A percentile compares a stretch with the other conserved stretches of the same genome.
Conservation (phyloP, 148 eudicot species). For the Vaccinium macrocarpon region DNA sequence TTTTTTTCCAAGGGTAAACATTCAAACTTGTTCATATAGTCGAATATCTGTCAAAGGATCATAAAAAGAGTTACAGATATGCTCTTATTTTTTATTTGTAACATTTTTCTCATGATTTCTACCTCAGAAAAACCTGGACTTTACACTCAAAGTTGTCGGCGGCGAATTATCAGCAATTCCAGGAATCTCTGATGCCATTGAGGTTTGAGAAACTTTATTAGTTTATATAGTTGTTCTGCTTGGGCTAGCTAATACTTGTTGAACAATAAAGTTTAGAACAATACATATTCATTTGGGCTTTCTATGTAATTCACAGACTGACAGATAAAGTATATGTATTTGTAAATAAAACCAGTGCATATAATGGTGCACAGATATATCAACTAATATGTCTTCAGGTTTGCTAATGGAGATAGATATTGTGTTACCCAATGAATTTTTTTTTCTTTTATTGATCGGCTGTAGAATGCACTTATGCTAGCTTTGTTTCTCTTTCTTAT, state of each 20-base stretch:
- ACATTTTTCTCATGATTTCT: no score
- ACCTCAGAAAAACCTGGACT: constrained; percentile 71
- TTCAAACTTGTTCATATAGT: neutral
- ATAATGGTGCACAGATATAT: neutral
- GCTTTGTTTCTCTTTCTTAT: neutral
- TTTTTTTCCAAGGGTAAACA: neutral
- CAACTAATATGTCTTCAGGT: neutral
- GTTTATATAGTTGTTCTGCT: neutral
- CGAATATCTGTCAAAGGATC: neutral
- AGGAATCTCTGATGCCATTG: constrained; percentile 77
- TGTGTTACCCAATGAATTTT: neutral
- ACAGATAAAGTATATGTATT: no score
- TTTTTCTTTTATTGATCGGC: neutral
- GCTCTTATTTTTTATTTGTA: neutral
- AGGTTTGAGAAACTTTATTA: constrained; percentile 37
- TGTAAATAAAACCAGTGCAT: no score
- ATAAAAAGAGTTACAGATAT: neutral
- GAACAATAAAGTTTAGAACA: neutral
- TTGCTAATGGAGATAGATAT: neutral
- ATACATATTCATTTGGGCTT: neutral
- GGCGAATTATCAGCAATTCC: constrained; percentile 79
- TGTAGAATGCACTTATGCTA: neutral
- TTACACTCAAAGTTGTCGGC: constrained; percentile 77
- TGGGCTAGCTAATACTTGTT: neutral
- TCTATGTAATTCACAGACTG: no score